Evolutionary conservation across 768 basidiomycete species (phyloP).

Genomic region (Pulveroboletus sp.): DNA sequence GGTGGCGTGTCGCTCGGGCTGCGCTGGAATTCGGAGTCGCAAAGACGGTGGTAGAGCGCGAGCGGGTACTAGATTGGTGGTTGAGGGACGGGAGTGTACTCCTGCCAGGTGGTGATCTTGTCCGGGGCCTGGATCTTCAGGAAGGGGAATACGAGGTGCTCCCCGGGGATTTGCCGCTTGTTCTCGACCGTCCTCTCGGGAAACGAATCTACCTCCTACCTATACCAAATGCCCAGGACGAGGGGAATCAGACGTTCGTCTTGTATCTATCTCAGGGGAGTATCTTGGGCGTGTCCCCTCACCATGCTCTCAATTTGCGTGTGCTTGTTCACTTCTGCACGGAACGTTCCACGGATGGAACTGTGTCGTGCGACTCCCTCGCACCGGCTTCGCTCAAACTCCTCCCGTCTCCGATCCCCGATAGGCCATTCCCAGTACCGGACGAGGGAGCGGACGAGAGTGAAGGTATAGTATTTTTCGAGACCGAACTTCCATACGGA

Average conservation of each 20-base stretch:
- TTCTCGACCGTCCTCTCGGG: constrained; percentile 40
- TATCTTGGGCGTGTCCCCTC: constrained; percentile 47
- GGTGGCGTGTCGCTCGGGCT: constrained; percentile 80
- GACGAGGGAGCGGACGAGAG: constrained; percentile 69
- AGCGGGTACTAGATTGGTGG: constrained; percentile 55
- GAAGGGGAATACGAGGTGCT: constrained; percentile 34
- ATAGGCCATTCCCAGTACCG: constrained; percentile 57
- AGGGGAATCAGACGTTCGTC: constrained; percentile 34
- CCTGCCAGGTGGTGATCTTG: constrained; percentile 25
- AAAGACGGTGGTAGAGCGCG: constrained; percentile 21
- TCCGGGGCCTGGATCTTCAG: constrained; percentile 7
- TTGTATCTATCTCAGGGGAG: constrained; percentile 61
- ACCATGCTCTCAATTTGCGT: constrained; percentile 39
- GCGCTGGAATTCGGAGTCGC: constrained; percentile 60
- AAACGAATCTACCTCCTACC: constrained; percentile 52
- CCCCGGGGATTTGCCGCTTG: constrained; percentile 34
- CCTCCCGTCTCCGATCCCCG: constrained; percentile 55
- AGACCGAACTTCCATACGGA: constrained; percentile 38
- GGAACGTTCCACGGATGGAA: constrained; percentile 14
- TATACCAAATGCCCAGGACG: constrained; percentile 3
- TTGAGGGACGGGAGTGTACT: constrained; percentile 55
- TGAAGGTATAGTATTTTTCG: constrained; percentile 65
- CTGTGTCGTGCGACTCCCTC: constrained; percentile 36
- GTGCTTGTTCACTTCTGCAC: constrained; percentile 47
- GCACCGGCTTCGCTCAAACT: constrained; percentile 50